Evolutionary conservation across 495 filamentous ascomycete species (phyloP), one percentile per base, ranked within the genome.

Genomic region (Tuber aestivum): DNA sequence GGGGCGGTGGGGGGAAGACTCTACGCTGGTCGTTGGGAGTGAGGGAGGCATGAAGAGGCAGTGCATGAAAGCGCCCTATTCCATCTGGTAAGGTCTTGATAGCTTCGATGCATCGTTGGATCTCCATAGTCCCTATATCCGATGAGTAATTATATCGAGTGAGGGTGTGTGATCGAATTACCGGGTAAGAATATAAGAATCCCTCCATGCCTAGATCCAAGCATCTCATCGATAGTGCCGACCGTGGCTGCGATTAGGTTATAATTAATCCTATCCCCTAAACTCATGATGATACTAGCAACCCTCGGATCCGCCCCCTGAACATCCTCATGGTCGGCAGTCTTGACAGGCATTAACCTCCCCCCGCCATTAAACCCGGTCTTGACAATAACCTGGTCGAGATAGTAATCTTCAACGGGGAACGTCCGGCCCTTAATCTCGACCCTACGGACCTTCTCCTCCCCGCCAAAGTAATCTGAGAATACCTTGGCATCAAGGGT

Each of bases 161-260:
- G 80, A 82, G 48, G 27, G 1, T 3, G 5, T 21, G 70, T 79
- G 78, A 79, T 23, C 35, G 4, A 4, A 71, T 83, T 88, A 78
- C 91, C 95, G 20, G 95, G 95, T 40, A 99, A 84, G 86, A 99
- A 99, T 65, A 99, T 95, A 21, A 99, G 85, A 77, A 99, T 97
- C 0, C 92, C 95, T 27, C 95, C 96, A 12, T 90, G 87, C 44
- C 91, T 85, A 45, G 88, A 85, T 14, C 86, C 88, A 2, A 98
- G 86, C 75, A 93, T 88, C 20, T 87, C 84, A 84, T 98, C 94
- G 44, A 99, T 97, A 70, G 89, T 88, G 78, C 86, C 89, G 23
- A 97, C 92, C 0, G 90, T 92, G 45, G 91, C 87, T 3, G 91
- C 89, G 42, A 99, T 91, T 61, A 99, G 87, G 65, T 95, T 92